Evolutionary conservation across 169 alveolate species (phyloP), one percentile per base, ranked within the genome.

Genomic region (Cyclospora cayetanensis): DNA sequence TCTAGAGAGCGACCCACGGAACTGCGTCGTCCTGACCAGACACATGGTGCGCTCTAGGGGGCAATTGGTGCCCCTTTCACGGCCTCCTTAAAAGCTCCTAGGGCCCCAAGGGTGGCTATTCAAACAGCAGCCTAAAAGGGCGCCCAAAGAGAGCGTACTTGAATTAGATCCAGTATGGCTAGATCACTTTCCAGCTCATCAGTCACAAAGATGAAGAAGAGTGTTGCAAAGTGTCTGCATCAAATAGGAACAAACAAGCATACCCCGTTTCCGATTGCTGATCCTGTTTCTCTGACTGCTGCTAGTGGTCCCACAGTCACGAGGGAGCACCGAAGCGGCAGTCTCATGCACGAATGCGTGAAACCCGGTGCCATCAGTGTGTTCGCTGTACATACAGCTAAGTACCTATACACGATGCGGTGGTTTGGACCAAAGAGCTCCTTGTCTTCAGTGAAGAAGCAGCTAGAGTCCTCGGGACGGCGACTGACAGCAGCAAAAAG

Each of bases 101-200:
- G n/a, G n/a, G n/a, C n/a, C n/a, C n/a, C n/a, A n/a, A n/a, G n/a
- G n/a, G n/a, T n/a, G n/a, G n/a, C 18, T 11, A 18, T 11, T 9
- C 60, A 50, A 50, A 29, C 74, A 63, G 29, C 35, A 11, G 74
- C 74, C 11, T 9, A n/a, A n/a, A 15, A 29, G 29, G 27, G 29
- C 5, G 35, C 52, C 25, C 7, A 29, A 34, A 50, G 31, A 50
- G 43, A 29, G 53, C 35, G 42, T 27, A 43, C 97, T 94, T 97
- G 98, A 39, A 97, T 96, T 43, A 97, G 92, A 84, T 97, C 99
- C 29, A 97, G 95, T 18, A 95, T 95, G 9, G 97, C 98, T 42
- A 97, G 94, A 70, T 97, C 99, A 91, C 97, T 96, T 93, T 97
- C 99, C 74, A 96, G 96, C 31, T 96, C 94, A 93, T 97, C 99